phyloP scores from a whole-genome alignment of 192 early-diverging fungal species.

The Paraglomus occultum region DNA sequence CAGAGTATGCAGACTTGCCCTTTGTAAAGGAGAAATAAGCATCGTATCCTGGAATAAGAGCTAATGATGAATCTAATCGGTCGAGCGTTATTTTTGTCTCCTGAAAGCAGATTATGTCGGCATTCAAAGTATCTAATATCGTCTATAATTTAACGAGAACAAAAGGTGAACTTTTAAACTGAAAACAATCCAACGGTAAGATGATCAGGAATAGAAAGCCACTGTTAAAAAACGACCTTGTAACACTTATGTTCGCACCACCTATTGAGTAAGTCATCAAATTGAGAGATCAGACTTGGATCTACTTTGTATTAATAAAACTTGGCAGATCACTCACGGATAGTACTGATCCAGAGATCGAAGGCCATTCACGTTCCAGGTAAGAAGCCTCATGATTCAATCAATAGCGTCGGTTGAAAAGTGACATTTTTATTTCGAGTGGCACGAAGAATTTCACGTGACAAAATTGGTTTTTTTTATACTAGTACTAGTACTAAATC shows the following conservation, averaged over 20 bases:
- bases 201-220: not conserved
- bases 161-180: not conserved
- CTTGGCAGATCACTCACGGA: conserved; percentile 45
- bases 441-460: too few species aligned
- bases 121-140: conserved; percentile 46
- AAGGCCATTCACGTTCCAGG: conserved; percentile 64
- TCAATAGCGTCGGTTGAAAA: too few species aligned
- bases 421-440: too few species aligned
- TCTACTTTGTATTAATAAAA: not conserved
- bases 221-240: conserved; percentile 4
- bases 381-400: conserved; percentile 51
- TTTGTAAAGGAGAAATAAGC: conserved; percentile 70
- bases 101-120: conserved; percentile 73
- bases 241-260: conserved; percentile 17
- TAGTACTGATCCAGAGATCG: conserved; percentile 48
- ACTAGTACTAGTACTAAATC: too few species aligned
- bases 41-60: conserved; percentile 65
- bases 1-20: conserved; percentile 63
- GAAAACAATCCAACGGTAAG: not conserved
- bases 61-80: conserved; percentile 56
- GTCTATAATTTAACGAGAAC: conserved; percentile 22
- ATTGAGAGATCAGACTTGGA: conserved; percentile 7
- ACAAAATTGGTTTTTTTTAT: too few species aligned
- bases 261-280: conserved; percentile 8
- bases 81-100: conserved; percentile 69